Evolutionary conservation across 164 flowering plant genomes (phyloP), one percentile per base, ranked within the genome.

Genomic region (Chloranthus sessilifolius): DNA sequence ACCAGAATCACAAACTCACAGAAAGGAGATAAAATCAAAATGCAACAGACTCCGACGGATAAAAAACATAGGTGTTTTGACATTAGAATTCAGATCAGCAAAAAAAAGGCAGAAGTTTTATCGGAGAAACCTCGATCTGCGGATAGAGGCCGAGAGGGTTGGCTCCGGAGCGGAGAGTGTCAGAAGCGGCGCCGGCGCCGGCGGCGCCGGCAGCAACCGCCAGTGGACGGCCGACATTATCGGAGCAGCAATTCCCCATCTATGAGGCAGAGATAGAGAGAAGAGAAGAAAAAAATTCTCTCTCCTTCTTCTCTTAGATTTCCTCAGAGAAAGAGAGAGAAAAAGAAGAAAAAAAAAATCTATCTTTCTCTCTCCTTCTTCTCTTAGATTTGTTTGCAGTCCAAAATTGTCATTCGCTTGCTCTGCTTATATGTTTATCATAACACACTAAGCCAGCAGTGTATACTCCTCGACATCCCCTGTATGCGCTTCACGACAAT

Each of bases 231-330:
- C 79, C 82, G 57, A 61, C 66, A 31, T 7, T 71, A 69, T 82
- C 88, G 42, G 91, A 85, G 75, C 71, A 88, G 75, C 97, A 88
- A 47, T 83, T 85, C 3, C 97, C 97, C 97, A 88, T 88, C 19
- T 12, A 5, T 20, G n/a, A n/a, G 19, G 17, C 41, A 37, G 25
- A 27, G 24, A 15, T 15, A 44, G 12, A n/a, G 24, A 19, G 15
- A 26, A 7, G 20, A n/a, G 39, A 21, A 38, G 23, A 9, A 22
- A 50, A 5, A 7, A 14, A n/a, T n/a, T n/a, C n/a, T n/a, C n/a
- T n/a, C n/a, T n/a, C n/a, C n/a, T n/a, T n/a, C n/a, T n/a, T n/a
- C n/a, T n/a, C n/a, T n/a, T n/a, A n/a, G n/a, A n/a, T n/a, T n/a
- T n/a, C n/a, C n/a, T n/a, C n/a, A n/a, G n/a, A n/a, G n/a, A n/a